Conservation (phyloP, 345 rosid species). For the Lagerstroemia speciosa region DNA sequence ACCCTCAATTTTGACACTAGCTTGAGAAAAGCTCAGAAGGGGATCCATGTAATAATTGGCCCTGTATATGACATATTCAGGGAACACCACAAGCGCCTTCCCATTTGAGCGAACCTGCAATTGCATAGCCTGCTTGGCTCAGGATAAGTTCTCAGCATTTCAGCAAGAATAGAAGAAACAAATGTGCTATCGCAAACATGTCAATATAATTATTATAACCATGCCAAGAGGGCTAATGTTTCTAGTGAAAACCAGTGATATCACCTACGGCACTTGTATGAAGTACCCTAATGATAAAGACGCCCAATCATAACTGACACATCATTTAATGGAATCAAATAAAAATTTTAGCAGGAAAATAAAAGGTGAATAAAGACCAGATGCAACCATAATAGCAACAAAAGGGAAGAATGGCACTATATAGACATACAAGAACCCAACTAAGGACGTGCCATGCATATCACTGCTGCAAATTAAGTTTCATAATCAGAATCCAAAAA, state of each 20-base stretch:
- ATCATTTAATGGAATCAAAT: background rate
- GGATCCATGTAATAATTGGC: constrained; percentile 33
- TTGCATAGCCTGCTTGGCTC: constrained; percentile 17
- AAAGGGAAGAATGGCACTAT: background rate
- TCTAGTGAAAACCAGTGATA: background rate
- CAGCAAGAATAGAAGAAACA: constrained; percentile 2
- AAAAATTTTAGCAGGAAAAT: background rate
- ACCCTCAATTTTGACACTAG: constrained; percentile 44
- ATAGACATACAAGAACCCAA: background rate
- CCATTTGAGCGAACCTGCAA: constrained; percentile 43
- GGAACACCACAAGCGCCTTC: constrained; percentile 28
- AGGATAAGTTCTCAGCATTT: constrained; percentile 8
- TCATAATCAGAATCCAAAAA: background rate
- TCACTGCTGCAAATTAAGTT: background rate
- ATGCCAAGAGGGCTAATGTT: background rate
- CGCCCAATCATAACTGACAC: background rate
- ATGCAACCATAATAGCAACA: background rate
- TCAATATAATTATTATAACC: background rate
- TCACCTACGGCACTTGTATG: background rate
- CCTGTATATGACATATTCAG: constrained; percentile 57
- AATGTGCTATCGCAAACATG: background rate
- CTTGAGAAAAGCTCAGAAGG: constrained; percentile 43
- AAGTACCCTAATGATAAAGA: background rate
- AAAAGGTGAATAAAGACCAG: background rate
- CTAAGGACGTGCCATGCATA: background rate